Evolutionary conservation across 176 grass and related monocot species (phyloP).

Genomic region (Ensete ventricosum): DNA sequence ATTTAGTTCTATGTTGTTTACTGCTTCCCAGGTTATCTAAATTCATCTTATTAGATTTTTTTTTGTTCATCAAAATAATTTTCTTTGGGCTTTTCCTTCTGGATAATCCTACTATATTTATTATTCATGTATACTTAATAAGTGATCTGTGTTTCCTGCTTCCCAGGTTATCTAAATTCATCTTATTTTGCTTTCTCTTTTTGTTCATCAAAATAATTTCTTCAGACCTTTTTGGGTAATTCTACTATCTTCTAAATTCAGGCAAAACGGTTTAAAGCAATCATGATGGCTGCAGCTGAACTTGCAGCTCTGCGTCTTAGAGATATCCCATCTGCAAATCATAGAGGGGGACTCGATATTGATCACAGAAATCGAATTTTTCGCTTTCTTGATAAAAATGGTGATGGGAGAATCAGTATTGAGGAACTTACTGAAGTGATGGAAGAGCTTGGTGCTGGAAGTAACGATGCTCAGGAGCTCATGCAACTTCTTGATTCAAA

Average conservation of each 20-base stretch:
- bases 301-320: constrained; percentile 71
- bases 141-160: background rate
- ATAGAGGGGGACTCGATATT: constrained; percentile 14
- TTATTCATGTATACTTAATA: background rate
- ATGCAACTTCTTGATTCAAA: constrained; percentile 87
- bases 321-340: constrained; percentile 43
- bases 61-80: no score
- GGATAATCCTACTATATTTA: no score
- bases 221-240: background rate
- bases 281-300: constrained; percentile 80
- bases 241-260: constrained; percentile 20
- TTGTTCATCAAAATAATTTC: background rate
- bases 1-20: no score
- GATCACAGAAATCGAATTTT: constrained; percentile 51
- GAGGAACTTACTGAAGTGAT: constrained; percentile 90
- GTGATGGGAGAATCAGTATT: constrained; percentile 80
- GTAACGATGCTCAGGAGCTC: constrained; percentile 61
- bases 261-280: constrained; percentile 62
- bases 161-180: background rate
- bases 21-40: no score
- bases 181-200: background rate
- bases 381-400: constrained; percentile 69
- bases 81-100: no score
- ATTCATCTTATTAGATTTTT: no score
- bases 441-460: constrained; percentile 76